Conservation (phyloP, 306 rosid species). For the Erythrophleum fordii region DNA sequence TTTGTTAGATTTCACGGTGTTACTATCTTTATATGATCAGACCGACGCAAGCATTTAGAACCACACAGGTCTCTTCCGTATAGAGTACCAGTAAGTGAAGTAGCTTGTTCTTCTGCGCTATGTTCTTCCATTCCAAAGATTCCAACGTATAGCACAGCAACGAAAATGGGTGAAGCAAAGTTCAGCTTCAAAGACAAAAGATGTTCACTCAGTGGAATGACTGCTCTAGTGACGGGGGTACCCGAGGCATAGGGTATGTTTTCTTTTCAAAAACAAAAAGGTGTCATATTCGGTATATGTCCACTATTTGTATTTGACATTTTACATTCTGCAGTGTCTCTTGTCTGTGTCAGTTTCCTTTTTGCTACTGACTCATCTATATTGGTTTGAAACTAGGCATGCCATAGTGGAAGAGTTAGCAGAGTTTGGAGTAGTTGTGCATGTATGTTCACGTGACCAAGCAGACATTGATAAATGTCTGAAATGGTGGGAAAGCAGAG, state of each 20-base stretch:
- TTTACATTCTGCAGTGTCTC: not conserved
- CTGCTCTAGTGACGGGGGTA: constrained; percentile 37
- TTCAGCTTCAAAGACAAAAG: not conserved
- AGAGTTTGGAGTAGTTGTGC: constrained; percentile 33
- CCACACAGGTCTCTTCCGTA: no score
- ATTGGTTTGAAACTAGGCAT: not conserved
- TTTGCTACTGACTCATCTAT: not conserved
- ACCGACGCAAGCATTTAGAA: no score
- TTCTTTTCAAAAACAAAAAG: no score
- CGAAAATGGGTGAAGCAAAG: not conserved
- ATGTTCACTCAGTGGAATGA: constrained; percentile 25
- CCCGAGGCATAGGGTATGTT: constrained; percentile 30
- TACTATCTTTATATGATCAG: no score
- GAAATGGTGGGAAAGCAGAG: constrained; percentile 31
- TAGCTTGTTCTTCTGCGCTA: no score
- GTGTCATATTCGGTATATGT: no score
- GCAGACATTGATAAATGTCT: not conserved
- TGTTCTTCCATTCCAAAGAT: not conserved
- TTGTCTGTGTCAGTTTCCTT: no score
- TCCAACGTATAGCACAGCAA: not conserved
- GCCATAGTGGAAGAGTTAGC: constrained; percentile 31
- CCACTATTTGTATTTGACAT: not conserved
- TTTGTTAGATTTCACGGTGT: no score
- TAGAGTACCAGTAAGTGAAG: no score
- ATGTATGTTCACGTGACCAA: not conserved